phyloP scores from a whole-genome alignment of 208 protist genomes.

The Acanthamoeba divionensis region DNA sequence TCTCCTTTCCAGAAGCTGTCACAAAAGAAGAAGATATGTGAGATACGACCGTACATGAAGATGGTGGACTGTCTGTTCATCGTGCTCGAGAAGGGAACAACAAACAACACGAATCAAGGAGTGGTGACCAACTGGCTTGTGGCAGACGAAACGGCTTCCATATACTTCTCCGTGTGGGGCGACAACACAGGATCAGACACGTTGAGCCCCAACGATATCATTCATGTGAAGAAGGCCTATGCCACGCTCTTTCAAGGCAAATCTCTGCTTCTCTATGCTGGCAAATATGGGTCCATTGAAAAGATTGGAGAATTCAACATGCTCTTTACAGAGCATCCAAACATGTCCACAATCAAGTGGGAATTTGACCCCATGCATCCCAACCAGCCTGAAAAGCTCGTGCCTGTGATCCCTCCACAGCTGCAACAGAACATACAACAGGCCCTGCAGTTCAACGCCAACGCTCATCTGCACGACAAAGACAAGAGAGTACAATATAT shows the following conservation, averaged over 20 bases:
- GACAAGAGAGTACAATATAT: too few relatives aligned
- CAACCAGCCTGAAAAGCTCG: slow-evolving; percentile 29
- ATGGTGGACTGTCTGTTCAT: slow-evolving; percentile 46
- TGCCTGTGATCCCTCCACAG: too few relatives aligned
- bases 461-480: too few relatives aligned
- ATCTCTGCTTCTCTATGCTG: slow-evolving; percentile 33
- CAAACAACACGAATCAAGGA: slow-evolving; percentile 15
- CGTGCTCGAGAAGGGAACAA: slow-evolving; percentile 48
- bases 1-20: too few relatives aligned
- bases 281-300: slow-evolving; percentile 19
- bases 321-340: slow-evolving; percentile 37
- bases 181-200: slow-evolving; percentile 46
- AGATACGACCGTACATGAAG: slow-evolving; percentile 45
- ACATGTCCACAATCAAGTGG: slow-evolving; percentile 37
- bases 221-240: slow-evolving; percentile 2
- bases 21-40: slow-evolving; percentile 19
- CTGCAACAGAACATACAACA: too few relatives aligned
- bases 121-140: slow-evolving; percentile 40
- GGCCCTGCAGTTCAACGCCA: too few relatives aligned
- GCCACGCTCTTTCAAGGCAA: slow-evolving; percentile 45
- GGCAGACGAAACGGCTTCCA: slow-evolving; percentile 36
- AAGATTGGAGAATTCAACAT: slow-evolving; percentile 31
- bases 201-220: slow-evolving; percentile 41
- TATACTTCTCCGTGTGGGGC: slow-evolving; percentile 50
- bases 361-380: slow-evolving; percentile 37